Percentiles rank a stretch among this genome's conserved stretches.
These are phyloP conservation scores for Nitzschia palea DNA, from an alignment of 108 stramenopile species.

Conservation along the genomic window DNA sequence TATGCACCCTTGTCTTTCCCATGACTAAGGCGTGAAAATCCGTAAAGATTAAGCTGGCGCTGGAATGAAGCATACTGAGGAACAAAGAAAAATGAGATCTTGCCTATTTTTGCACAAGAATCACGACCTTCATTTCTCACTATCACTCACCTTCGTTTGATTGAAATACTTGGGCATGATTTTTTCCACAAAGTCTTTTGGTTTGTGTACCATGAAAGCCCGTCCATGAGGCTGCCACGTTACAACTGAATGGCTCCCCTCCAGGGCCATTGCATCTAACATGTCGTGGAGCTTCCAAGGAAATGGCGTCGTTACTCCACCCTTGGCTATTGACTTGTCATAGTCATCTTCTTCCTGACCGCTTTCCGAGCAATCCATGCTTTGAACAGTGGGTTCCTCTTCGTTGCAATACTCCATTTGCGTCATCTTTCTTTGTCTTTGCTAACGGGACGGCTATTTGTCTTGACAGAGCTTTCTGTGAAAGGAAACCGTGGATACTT, in stretches of 20 bases:
- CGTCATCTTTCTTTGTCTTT: slow-evolving; percentile 5
- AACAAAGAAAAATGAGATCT: no score
- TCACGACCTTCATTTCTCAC: background rate
- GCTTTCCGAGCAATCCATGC: background rate
- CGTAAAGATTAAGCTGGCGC: slow-evolving; percentile 64
- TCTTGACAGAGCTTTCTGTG: background rate
- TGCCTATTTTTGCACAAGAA: no score
- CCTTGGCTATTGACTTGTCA: slow-evolving; percentile 37
- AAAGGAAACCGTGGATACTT: background rate
- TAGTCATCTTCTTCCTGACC: slow-evolving; percentile 8
- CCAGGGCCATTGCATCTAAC: slow-evolving; percentile 32
- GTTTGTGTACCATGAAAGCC: slow-evolving; percentile 68
- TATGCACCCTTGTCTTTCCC: slow-evolving; percentile 43
- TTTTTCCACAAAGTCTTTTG: slow-evolving; percentile 61
- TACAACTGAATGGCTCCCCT: slow-evolving; percentile 45
- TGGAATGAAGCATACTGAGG: slow-evolving; percentile 45
- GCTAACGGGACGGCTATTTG: background rate
- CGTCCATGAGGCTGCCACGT: slow-evolving; percentile 79
- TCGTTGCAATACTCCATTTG: background rate
- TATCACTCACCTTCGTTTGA: slow-evolving; percentile 64
- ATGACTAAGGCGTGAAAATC: slow-evolving; percentile 47
- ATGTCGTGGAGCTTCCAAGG: slow-evolving; percentile 51
- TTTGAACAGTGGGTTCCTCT: background rate
- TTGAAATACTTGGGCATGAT: slow-evolving; percentile 87
- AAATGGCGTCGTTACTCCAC: slow-evolving; percentile 40